Percentiles rank a stretch among this genome's conserved stretches.
Evolutionary conservation across 805 yeast species (phyloP).

Genomic region (Kregervanrija delftensis): DNA sequence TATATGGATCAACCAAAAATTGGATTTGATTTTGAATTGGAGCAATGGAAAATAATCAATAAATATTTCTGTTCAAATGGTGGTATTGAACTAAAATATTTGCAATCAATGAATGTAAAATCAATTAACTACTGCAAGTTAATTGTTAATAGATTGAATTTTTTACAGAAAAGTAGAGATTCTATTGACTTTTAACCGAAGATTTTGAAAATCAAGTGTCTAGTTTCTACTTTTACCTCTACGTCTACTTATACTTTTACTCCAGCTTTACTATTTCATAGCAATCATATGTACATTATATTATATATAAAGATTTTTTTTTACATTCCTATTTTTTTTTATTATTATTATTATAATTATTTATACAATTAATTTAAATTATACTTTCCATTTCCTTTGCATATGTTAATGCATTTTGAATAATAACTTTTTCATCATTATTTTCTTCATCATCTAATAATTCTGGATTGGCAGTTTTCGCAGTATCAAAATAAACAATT

Average conservation of each 20-base stretch:
- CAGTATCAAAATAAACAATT: constrained; percentile 37
- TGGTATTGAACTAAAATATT: constrained; percentile 20
- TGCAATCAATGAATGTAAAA: constrained; percentile 18
- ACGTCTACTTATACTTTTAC: too few relatives aligned
- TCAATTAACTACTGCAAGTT: constrained; percentile 44
- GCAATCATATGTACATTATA: too few relatives aligned
- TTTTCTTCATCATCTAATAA: constrained; percentile 8
- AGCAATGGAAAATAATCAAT: constrained; percentile 51
- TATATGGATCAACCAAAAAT: constrained; percentile 25
- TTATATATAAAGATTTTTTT: neutral
- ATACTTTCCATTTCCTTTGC: constrained; percentile 92
- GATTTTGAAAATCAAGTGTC: too few relatives aligned
- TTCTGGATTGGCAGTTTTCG: constrained; percentile 19
- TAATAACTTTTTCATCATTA: constrained; percentile 39
- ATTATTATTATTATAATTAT: neutral
- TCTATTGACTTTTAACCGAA: too few relatives aligned
- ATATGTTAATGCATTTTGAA: constrained; percentile 71
- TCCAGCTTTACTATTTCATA: constrained; percentile 4
- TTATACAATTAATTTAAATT: constrained; percentile 36
- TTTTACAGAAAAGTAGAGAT: constrained; percentile 23
- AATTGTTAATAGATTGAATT: constrained; percentile 38
- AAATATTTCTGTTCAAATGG: constrained; percentile 24
- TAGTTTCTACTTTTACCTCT: too few relatives aligned
- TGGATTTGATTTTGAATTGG: constrained; percentile 49
- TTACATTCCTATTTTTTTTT: neutral